Evolutionary conservation across 495 filamentous ascomycete genomes (phyloP).

Genomic region (Aspergillus cristatus): DNA sequence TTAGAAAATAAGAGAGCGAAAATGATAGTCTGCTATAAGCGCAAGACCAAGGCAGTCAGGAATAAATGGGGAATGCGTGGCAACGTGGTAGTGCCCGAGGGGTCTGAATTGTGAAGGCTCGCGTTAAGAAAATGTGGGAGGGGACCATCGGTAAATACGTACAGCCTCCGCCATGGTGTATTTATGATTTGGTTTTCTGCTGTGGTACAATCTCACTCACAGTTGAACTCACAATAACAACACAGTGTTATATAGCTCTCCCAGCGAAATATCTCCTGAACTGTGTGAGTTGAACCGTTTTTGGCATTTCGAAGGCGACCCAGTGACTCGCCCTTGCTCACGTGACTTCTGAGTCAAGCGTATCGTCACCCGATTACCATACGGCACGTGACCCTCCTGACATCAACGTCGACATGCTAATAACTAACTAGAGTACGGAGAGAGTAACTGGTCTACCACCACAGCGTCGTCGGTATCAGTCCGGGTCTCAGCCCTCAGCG

Average conservation of each 20-base stretch:
- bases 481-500: slow-evolving; percentile 1
- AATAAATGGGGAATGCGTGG: not conserved
- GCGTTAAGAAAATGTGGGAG: slow-evolving; percentile 37
- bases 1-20: not conserved
- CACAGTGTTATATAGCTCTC: no score
- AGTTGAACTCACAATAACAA: no score
- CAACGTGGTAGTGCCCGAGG: slow-evolving; percentile 11
- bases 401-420: no score
- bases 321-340: slow-evolving; percentile 10
- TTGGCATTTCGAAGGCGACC: not conserved
- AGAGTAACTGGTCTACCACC: no score
- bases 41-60: not conserved
- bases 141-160: slow-evolving; percentile 41
- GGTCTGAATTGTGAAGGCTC: slow-evolving; percentile 14
- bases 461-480: not conserved
- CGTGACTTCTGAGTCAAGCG: slow-evolving; percentile 18
- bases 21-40: not conserved
- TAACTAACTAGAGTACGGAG: no score
- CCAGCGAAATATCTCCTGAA: no score
- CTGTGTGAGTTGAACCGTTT: no score
- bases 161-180: slow-evolving; percentile 39
- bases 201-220: no score
- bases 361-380: not conserved
- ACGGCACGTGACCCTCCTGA: slow-evolving; percentile 5
- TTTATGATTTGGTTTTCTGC: no score